phyloP scores from a whole-genome alignment of 2,329 filamentous ascomycete genomes.

The Botrytis aclada region DNA sequence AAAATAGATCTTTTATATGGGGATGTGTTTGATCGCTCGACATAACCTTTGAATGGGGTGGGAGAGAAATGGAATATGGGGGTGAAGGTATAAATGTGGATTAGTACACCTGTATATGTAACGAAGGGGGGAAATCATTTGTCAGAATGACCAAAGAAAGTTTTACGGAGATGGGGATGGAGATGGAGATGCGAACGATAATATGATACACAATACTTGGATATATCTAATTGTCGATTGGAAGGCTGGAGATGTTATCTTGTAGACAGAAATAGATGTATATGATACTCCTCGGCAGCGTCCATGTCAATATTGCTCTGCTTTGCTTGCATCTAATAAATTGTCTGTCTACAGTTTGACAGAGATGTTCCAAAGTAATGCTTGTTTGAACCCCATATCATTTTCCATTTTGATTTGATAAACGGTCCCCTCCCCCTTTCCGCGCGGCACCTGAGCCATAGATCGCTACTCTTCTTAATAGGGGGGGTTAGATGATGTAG shows the following conservation, averaged over 20 bases:
- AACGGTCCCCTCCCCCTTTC: background rate
- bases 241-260: background rate
- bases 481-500: background rate
- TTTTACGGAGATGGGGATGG: background rate
- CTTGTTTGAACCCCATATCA: background rate
- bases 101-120: background rate
- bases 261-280: background rate
- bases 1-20: conserved; percentile 9
- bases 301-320: background rate
- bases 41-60: background rate
- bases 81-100: background rate
- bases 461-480: background rate
- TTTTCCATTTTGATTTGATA: background rate
- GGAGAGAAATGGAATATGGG: background rate
- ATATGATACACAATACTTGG: background rate
- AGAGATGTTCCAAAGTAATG: background rate
- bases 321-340: background rate
- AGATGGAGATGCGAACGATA: background rate
- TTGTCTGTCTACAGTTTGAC: background rate
- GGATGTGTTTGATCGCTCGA: background rate
- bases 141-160: background rate
- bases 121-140: background rate
- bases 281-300: background rate
- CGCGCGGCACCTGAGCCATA: background rate
- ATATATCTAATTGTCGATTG: background rate